Conservation (phyloP, 768 basidiomycete genomes). For the Termitomyces sp. region DNA sequence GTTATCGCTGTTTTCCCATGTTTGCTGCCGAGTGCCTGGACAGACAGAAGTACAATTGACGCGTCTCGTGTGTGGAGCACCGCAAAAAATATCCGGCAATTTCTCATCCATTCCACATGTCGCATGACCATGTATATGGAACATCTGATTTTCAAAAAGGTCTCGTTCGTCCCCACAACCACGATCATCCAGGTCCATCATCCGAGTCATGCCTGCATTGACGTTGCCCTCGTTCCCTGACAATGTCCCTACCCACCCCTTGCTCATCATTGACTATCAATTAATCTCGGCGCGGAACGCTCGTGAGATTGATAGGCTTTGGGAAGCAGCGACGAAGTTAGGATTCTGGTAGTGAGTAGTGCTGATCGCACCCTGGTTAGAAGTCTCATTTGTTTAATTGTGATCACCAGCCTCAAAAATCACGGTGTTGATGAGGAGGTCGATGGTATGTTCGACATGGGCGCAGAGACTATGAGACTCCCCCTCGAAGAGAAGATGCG, state of each 20-base stretch:
- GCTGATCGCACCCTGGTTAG: neutral
- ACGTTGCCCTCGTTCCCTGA: slow-evolving; percentile 39
- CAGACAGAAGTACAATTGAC: too few relatives aligned
- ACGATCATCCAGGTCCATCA: neutral
- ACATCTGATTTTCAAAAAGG: too few relatives aligned
- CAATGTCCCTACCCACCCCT: slow-evolving; percentile 46
- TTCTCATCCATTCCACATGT: too few relatives aligned
- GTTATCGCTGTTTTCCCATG: too few relatives aligned
- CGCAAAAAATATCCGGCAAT: too few relatives aligned
- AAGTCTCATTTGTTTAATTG: neutral
- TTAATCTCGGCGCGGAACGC: slow-evolving; percentile 36
- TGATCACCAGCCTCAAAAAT: slow-evolving; percentile 33
- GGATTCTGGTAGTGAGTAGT: slow-evolving; percentile 64
- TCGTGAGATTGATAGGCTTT: slow-evolving; percentile 44
- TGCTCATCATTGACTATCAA: slow-evolving; percentile 51
- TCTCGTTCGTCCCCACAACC: neutral
- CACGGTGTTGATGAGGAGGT: slow-evolving; percentile 46
- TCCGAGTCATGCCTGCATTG: neutral
- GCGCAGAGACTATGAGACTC: slow-evolving; percentile 46
- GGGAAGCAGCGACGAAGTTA: slow-evolving; percentile 50
- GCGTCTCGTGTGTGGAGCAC: too few relatives aligned
- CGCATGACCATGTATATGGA: too few relatives aligned
- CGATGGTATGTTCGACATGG: slow-evolving; percentile 50
- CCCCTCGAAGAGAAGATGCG: slow-evolving; percentile 53
- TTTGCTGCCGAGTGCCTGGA: too few relatives aligned